Evolutionary conservation across 2,329 filamentous ascomycete species (phyloP).

Genomic region (Penicillium sp.): DNA sequence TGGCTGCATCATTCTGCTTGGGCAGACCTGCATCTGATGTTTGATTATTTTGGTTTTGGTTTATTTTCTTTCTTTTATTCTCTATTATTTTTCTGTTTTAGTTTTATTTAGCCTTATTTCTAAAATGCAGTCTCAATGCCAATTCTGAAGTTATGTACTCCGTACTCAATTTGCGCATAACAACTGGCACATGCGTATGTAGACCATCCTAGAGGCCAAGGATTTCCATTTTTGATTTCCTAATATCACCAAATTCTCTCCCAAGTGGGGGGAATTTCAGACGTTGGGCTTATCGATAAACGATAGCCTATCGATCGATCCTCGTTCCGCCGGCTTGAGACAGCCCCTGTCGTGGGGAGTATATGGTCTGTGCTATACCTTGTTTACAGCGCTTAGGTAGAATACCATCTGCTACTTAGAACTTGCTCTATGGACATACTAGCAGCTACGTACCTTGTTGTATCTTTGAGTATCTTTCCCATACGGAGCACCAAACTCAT

Average conservation of each 20-base stretch:
- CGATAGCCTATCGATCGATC: conserved; percentile 17
- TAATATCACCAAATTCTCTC: neutral
- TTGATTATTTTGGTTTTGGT: conserved; percentile 6
- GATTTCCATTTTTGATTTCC: neutral
- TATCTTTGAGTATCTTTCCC: neutral
- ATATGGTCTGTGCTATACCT: conserved; percentile 10
- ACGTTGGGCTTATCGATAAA: conserved; percentile 16
- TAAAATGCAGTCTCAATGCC: neutral
- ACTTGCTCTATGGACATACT: neutral
- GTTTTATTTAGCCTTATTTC: neutral
- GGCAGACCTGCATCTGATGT: conserved; percentile 23
- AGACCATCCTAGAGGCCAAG: neutral
- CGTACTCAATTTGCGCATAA: neutral
- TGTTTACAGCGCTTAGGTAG: conserved; percentile 7
- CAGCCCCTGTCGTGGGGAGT: conserved; percentile 7
- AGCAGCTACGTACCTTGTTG: neutral
- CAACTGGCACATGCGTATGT: neutral
- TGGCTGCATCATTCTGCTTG: conserved; percentile 76
- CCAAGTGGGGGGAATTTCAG: conserved; percentile 3
- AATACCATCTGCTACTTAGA: neutral
- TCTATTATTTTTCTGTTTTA: neutral
- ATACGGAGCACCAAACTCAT: neutral
- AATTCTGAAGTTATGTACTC: neutral
- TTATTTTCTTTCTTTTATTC: neutral
- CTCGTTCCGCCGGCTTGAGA: conserved; percentile 9